Evolutionary conservation across 1,284 basidiomycete species (phyloP).

Genomic region (Chalciporus sp.): DNA sequence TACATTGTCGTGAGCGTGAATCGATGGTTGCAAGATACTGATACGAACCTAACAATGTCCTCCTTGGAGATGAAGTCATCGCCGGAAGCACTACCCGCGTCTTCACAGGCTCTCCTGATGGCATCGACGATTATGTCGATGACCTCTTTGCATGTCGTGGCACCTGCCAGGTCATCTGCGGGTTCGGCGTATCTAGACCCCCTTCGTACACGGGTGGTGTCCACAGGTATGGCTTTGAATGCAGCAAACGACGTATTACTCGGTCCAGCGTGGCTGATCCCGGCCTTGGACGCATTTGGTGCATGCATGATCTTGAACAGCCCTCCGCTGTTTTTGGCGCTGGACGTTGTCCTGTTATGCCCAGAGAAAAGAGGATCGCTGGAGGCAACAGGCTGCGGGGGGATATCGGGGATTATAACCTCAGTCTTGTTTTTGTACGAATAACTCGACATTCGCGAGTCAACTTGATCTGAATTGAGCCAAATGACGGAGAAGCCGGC

Average conservation of each 20-base stretch:
- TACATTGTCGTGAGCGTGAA: slow-evolving; percentile 13
- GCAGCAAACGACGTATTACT: slow-evolving; percentile 57
- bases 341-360: slow-evolving; percentile 4
- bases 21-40: neutral
- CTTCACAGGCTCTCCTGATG: slow-evolving; percentile 69
- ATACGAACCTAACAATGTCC: slow-evolving; percentile 76
- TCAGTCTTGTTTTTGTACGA: slow-evolving; percentile 72
- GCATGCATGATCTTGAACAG: slow-evolving; percentile 10
- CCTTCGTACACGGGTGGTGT: slow-evolving; percentile 58
- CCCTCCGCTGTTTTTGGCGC: slow-evolving; percentile 24
- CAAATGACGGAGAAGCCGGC: slow-evolving; percentile 83
- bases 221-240: slow-evolving; percentile 76
- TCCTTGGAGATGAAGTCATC: slow-evolving; percentile 59
- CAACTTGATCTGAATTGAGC: slow-evolving; percentile 63
- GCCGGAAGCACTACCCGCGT: slow-evolving; percentile 49
- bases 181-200: slow-evolving; percentile 59
- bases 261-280: slow-evolving; percentile 28
- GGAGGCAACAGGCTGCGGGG: slow-evolving; percentile 19
- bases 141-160: slow-evolving; percentile 74
- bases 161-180: slow-evolving; percentile 61
- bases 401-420: slow-evolving; percentile 21
- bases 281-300: slow-evolving; percentile 29
- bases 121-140: slow-evolving; percentile 74
- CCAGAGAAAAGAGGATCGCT: slow-evolving; percentile 18
- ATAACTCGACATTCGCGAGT: slow-evolving; percentile 79